phyloP scores from a whole-genome alignment of 2,329 filamentous ascomycete genomes.

The Colletotrichum graminicola region DNA sequence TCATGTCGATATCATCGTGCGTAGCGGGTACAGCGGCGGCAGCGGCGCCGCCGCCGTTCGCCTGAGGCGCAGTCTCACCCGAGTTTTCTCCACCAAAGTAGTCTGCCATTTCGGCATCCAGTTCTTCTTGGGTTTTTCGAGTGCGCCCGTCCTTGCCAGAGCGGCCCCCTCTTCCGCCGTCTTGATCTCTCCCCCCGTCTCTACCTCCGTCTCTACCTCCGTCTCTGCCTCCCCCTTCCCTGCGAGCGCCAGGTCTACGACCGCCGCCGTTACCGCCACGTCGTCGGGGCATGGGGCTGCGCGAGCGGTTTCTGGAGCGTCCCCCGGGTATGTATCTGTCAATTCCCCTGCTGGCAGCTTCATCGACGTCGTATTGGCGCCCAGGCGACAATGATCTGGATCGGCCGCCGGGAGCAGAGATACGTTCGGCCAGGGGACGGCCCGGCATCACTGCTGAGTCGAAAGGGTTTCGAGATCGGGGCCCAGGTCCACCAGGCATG shows the following conservation, averaged over 20 bases:
- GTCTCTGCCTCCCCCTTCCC: constrained; percentile 56
- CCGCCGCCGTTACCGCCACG: constrained; percentile 60
- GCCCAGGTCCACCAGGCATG: constrained; percentile 63
- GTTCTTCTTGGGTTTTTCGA: constrained; percentile 89
- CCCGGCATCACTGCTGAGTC: constrained; percentile 67
- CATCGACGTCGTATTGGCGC: constrained; percentile 63
- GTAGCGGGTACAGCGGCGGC: constrained; percentile 50
- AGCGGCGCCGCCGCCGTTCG: constrained; percentile 51
- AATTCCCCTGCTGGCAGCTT: constrained; percentile 74
- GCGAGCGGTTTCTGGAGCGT: constrained; percentile 60
- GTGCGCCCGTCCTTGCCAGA: constrained; percentile 64
- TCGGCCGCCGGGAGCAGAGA: constrained; percentile 66
- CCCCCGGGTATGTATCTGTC: constrained; percentile 82
- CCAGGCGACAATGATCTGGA: constrained; percentile 73
- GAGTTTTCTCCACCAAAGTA: constrained; percentile 74
- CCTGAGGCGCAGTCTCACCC: constrained; percentile 53
- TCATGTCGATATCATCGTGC: constrained; percentile 77
- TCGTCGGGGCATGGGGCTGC: constrained; percentile 70
- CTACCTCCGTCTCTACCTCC: constrained; percentile 54
- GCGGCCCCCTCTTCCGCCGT: constrained; percentile 56
- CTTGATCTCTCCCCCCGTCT: constrained; percentile 58
- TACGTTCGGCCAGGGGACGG: constrained; percentile 70
- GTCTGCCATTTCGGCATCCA: constrained; percentile 97
- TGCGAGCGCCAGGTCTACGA: constrained; percentile 63
- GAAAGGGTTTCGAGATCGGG: constrained; percentile 64